Base-by-base conservation (phyloP, 768 basidiomycete species). In the Strobilomyces echinocephalus region DNA sequence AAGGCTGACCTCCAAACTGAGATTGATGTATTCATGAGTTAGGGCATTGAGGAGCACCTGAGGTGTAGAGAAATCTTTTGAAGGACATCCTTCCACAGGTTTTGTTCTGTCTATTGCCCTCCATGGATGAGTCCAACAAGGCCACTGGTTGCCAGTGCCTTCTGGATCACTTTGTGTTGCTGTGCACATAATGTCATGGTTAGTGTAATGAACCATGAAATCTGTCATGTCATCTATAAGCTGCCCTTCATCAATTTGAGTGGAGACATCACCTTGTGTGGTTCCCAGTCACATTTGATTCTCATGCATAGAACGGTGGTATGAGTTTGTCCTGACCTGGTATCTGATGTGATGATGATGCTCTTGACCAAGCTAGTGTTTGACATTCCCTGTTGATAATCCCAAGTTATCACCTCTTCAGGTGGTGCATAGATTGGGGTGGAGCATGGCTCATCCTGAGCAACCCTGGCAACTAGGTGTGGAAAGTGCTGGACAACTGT, bases 201-300 rank as follows among this genome's bases (percentile, higher is more conserved):
- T 0, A 88, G 88, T 0, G 87, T 85, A 12, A 90, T 65, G 63
- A 91, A 91, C 88, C 88, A 91, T 0, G 81, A 87, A 7, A 87
- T 70, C 88, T 90, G 55, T 44, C 34, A 15, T 8, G 7, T 1
- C 15, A 18, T 52, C 8, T 33, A 51, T 61, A 11, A 60, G 54
- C 33, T 0, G 3, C 16, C 15, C 11, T 34, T 26, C 21, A 42
- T 8, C 8, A 6, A n/a, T 12, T 2, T 20, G 16, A 39, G 45
- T 11, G 21, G 5, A 11, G 18, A 21, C 57, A 65, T 42, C 46
- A 88, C 88, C 79, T 89, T 89, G 20, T 60, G 72, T 0, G 76
- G 70, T 55, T 82, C 76, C 10, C 78, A 74, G 44, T 88, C 86
- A 15, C 76, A 74, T 65, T 89, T 85, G 21, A 80, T 74, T 63